phyloP scores from a whole-genome alignment of 2,329 filamentous ascomycete genomes.

The Orbilia ellipsospora region DNA sequence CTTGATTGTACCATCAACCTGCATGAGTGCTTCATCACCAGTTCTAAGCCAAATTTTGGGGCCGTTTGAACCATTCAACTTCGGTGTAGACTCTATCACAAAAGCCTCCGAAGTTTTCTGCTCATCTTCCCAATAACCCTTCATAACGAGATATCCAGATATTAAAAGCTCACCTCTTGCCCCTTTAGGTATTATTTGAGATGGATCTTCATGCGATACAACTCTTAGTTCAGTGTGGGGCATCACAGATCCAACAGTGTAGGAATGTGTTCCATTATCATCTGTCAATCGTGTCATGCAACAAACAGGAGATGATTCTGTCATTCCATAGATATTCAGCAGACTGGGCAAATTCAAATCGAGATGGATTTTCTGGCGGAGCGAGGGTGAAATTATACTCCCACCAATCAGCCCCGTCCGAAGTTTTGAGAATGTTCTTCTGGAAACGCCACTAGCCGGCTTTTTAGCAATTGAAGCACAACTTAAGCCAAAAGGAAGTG shows the following conservation, averaged over 20 bases:
- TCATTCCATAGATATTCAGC: conserved; percentile 92
- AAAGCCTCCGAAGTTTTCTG: conserved; percentile 75
- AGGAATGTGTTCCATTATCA: conserved; percentile 72
- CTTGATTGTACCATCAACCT: conserved; percentile 71
- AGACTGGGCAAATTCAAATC: conserved; percentile 73
- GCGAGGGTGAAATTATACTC: conserved; percentile 78
- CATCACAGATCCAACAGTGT: conserved; percentile 79
- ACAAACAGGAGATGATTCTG: conserved; percentile 77
- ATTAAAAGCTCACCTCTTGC: conserved; percentile 84
- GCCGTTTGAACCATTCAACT: no score
- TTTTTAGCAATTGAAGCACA: neutral
- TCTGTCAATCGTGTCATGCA: conserved; percentile 83
- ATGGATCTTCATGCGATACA: conserved; percentile 75
- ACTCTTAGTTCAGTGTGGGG: conserved; percentile 82
- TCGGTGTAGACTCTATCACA: conserved; percentile 67
- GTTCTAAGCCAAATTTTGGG: conserved; percentile 66
- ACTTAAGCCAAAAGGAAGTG: neutral
- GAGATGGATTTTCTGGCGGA: conserved; percentile 80
- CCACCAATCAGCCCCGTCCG: conserved; percentile 93
- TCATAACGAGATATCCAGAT: conserved; percentile 78
- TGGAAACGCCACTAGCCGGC: conserved; percentile 63
- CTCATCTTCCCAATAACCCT: conserved; percentile 85
- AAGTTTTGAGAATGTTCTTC: conserved; percentile 72
- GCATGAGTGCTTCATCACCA: conserved; percentile 92
- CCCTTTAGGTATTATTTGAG: conserved; percentile 71